Conservation (phyloP, 805 yeast species). For the Yamadazyma sp. region DNA sequence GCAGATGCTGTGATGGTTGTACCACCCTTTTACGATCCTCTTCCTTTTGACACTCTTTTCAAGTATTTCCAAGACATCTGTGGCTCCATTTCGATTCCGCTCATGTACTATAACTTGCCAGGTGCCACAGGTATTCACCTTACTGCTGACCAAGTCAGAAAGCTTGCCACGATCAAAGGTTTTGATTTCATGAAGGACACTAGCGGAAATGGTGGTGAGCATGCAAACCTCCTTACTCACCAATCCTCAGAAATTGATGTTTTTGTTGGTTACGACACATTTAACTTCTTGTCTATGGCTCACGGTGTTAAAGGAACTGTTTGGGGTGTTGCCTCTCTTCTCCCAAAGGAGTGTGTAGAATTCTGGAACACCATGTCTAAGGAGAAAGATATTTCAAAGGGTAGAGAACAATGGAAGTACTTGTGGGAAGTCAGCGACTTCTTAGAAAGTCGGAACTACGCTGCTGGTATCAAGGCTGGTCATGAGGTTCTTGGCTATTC, state of each 20-base stretch:
- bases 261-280: constrained; percentile 17
- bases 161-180: constrained; percentile 15
- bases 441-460: constrained; percentile 15
- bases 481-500: constrained; percentile 16
- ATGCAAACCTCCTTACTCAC: constrained; percentile 16
- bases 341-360: constrained; percentile 17
- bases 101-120: constrained; percentile 18
- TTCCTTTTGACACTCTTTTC: constrained; percentile 14
- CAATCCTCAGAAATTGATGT: constrained; percentile 10
- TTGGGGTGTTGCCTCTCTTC: constrained; percentile 18
- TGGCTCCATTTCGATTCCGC: constrained; percentile 15
- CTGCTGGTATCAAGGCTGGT: constrained; percentile 18
- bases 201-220: constrained; percentile 13
- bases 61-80: constrained; percentile 16
- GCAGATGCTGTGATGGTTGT: constrained; percentile 18
- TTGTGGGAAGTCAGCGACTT: constrained; percentile 17
- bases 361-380: constrained; percentile 13
- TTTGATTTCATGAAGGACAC: constrained; percentile 17
- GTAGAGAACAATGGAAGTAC: constrained; percentile 18
- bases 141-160: constrained; percentile 14
- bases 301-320: constrained; percentile 15
- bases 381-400: constrained; percentile 11
- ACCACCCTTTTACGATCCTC: constrained; percentile 17
- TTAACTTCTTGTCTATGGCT: constrained; percentile 16
- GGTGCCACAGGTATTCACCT: constrained; percentile 17